Percentiles rank a stretch among this genome's conserved stretches.
These are phyloP conservation scores for Pichia ethanolica DNA, from an alignment of 805 yeast genomes.

Conservation along the genomic window DNA sequence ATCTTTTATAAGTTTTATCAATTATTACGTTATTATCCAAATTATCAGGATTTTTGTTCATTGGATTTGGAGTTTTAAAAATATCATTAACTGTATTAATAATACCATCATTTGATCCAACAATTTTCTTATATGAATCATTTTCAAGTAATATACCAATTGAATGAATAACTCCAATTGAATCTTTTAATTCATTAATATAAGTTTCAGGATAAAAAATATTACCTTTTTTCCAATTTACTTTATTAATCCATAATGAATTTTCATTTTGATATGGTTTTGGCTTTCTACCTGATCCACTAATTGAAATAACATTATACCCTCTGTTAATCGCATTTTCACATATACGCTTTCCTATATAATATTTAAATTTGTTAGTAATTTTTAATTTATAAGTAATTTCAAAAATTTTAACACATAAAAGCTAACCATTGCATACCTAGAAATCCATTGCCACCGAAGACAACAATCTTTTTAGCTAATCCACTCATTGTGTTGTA, in stretches of 20 bases:
- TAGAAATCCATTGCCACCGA: slow-evolving; percentile 86
- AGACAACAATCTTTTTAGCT: slow-evolving; percentile 38
- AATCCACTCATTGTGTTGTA: not conserved
- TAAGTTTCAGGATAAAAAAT: slow-evolving; percentile 61
- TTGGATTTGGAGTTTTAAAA: slow-evolving; percentile 56
- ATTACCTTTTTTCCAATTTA: slow-evolving; percentile 62
- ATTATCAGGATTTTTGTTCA: slow-evolving; percentile 33
- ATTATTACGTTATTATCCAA: slow-evolving; percentile 18
- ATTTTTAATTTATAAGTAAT: no score
- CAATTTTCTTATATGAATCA: slow-evolving; percentile 53
- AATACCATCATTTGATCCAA: slow-evolving; percentile 27
- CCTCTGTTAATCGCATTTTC: slow-evolving; percentile 59
- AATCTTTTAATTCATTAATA: slow-evolving; percentile 35
- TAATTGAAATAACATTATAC: slow-evolving; percentile 56
- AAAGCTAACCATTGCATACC: slow-evolving; percentile 16
- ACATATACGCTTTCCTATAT: slow-evolving; percentile 50
- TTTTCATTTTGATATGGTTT: slow-evolving; percentile 25
- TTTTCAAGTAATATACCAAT: slow-evolving; percentile 72
- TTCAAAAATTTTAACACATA: no score
- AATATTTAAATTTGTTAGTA: no score
- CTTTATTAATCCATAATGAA: slow-evolving; percentile 45
- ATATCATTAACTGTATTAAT: slow-evolving; percentile 31
- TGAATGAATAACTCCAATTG: slow-evolving; percentile 71
- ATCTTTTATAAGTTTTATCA: slow-evolving; percentile 46
- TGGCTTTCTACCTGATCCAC: slow-evolving; percentile 49